Evolutionary conservation across 139 green algal genomes (phyloP).

Genomic region (Coelastrella sp.): DNA sequence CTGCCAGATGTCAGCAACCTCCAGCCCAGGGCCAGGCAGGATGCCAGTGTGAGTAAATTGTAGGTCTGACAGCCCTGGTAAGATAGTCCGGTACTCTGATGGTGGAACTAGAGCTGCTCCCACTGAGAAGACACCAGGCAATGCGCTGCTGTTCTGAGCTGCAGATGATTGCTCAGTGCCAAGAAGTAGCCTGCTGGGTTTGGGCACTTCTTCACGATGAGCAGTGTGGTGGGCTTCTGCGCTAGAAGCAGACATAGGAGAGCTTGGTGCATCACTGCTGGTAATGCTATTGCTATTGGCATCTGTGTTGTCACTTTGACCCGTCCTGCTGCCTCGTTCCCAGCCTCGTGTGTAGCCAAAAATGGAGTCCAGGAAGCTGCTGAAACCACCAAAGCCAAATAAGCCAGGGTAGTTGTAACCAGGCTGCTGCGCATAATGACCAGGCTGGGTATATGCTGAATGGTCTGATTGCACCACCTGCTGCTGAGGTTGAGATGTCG

Average conservation of each 20-base stretch:
- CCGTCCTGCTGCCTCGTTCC: neutral
- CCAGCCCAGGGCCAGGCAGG: constrained; percentile 1
- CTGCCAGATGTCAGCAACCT: neutral
- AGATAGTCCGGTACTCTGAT: neutral
- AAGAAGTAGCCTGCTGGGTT: neutral
- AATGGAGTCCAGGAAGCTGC: neutral
- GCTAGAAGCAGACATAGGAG: too few relatives aligned
- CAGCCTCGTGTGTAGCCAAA: neutral
- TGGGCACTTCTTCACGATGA: too few relatives aligned
- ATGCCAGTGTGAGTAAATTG: neutral
- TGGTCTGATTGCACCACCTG: neutral
- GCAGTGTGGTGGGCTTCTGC: too few relatives aligned
- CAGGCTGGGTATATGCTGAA: neutral
- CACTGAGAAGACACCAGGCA: constrained; percentile 28
- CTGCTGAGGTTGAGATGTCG: neutral
- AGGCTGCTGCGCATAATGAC: neutral
- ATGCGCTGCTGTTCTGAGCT: too few relatives aligned
- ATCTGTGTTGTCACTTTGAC: neutral
- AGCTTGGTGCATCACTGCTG: neutral
- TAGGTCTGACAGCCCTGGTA: neutral
- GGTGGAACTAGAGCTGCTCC: neutral
- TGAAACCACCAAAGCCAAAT: neutral
- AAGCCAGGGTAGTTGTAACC: neutral
- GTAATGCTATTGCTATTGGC: too few relatives aligned
- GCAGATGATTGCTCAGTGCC: neutral